phyloP scores from a whole-genome alignment of 805 yeast genomes.

The Maudiozyma turicensis region DNA sequence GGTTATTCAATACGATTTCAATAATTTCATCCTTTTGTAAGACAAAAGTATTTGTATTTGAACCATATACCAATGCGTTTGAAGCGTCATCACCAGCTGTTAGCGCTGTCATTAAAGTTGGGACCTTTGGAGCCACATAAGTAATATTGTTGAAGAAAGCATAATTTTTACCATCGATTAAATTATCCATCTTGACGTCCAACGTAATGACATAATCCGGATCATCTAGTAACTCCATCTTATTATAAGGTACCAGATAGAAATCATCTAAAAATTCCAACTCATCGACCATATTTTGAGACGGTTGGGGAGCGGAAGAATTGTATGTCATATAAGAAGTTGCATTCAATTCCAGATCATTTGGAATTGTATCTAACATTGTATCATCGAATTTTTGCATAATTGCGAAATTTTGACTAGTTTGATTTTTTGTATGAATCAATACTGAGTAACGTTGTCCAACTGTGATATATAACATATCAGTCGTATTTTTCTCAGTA shows the following conservation, averaged over 20 bases:
- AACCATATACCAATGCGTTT: conserved; percentile 54
- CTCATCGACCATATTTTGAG: conserved; percentile 36
- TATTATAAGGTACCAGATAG: conserved; percentile 54
- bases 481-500: conserved; percentile 65
- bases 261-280: conserved; percentile 66
- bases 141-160: conserved; percentile 93
- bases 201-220: conserved; percentile 64
- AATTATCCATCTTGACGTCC: conserved; percentile 73
- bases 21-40: conserved; percentile 47
- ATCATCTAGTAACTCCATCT: conserved; percentile 46
- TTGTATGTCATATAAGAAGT: conserved; percentile 67
- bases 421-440: conserved; percentile 56
- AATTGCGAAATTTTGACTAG: conserved; percentile 66
- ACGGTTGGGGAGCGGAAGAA: conserved; percentile 33
- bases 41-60: conserved; percentile 68
- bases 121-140: conserved; percentile 74
- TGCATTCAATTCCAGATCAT: conserved; percentile 53
- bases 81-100: conserved; percentile 54
- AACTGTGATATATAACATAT: conserved; percentile 66
- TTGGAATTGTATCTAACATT: conserved; percentile 73
- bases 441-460: conserved; percentile 89
- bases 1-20: conserved; percentile 76
- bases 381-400: conserved; percentile 71
- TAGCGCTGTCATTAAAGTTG: conserved; percentile 70
- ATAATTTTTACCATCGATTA: conserved; percentile 80